Conservation (phyloP, 306 rosid species). For the Alnus glutinosa region DNA sequence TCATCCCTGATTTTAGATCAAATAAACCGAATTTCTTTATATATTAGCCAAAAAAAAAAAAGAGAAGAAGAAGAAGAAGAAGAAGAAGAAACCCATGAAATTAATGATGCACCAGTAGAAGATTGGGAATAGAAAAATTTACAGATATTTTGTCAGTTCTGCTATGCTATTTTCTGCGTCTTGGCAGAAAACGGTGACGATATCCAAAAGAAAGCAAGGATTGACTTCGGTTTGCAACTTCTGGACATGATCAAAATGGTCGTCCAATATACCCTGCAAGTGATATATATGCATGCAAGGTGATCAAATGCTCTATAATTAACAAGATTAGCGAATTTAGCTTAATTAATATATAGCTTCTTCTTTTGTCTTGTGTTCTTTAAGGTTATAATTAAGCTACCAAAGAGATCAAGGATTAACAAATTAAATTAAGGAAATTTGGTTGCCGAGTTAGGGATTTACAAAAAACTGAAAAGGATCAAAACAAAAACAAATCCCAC, state of each 20-base stretch:
- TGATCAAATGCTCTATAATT: not conserved
- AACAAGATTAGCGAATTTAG: not conserved
- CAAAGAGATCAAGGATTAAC: not conserved
- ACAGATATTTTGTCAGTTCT: not conserved
- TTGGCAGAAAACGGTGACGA: not conserved
- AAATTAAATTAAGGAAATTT: not conserved
- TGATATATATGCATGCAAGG: not conserved
- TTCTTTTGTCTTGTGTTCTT: not conserved
- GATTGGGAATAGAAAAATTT: not conserved
- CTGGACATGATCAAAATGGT: not conserved
- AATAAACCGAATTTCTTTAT: not conserved
- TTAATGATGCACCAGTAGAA: not conserved
- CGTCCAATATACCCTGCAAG: conserved; percentile 20
- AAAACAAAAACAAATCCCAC: not conserved
- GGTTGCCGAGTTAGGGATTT: not conserved
- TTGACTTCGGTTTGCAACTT: not conserved
- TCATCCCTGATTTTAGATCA: conserved; percentile 16
- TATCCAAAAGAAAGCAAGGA: not conserved
- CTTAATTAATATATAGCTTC: not conserved
- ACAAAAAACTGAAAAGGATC: not conserved
- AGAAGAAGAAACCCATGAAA: not conserved
- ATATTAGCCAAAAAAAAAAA: not conserved
- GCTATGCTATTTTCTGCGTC: conserved; percentile 8
- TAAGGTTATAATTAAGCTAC: not conserved
- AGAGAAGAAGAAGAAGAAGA: not conserved